Evolutionary conservation across 805 yeast genomes (phyloP), one percentile per base, ranked within the genome.

Genomic region (Ogataea ganodermae): DNA sequence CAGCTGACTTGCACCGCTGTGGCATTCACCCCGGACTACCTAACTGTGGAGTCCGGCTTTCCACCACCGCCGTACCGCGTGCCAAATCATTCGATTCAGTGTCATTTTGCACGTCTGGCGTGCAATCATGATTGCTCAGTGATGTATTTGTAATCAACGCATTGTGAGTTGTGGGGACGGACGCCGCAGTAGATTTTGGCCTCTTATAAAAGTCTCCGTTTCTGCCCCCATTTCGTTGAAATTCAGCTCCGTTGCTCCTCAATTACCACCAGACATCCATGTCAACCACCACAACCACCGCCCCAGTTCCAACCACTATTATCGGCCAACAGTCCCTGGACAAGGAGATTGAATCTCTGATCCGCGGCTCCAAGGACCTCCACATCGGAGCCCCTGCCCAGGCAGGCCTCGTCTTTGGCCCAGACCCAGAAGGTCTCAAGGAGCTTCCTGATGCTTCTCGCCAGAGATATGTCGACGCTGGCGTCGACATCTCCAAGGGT

Each of bases 401-500:
- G 5, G 22, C 22, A 17, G 14, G 14, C 6, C 17, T 32, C 27
- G 20, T 17, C 8, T 46, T 35, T 32, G 58, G 56, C 9, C 50
- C 52, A 6, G 57, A 52, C 38, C 49, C 46, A 3, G 53, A 47
- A 27, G 61, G 61, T 13, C 41, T 52, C 61, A 58, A 44, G 51
- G 48, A 46, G 60, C 66, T 54, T 28, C 67, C 67, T 33, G 61
- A 48, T 21, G 9, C 55, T 2, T 44, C 60, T 41, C 49, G 56
- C 17, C 61, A 57, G 20, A 62, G 76, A 52, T 64, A 64, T 28
- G 66, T 59, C 16, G 63, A 61, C 42, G 61, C 61, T 37, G 70
- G 70, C n/a, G 60, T 71, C 48, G 73, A 70, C 42, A 28, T 68
- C 10, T 53, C 66, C 3, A 40, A 61, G 21, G 76, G 76, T 18